Base-by-base conservation (phyloP, 108 stramenopile species). In the Discostella pseudostelligera region DNA sequence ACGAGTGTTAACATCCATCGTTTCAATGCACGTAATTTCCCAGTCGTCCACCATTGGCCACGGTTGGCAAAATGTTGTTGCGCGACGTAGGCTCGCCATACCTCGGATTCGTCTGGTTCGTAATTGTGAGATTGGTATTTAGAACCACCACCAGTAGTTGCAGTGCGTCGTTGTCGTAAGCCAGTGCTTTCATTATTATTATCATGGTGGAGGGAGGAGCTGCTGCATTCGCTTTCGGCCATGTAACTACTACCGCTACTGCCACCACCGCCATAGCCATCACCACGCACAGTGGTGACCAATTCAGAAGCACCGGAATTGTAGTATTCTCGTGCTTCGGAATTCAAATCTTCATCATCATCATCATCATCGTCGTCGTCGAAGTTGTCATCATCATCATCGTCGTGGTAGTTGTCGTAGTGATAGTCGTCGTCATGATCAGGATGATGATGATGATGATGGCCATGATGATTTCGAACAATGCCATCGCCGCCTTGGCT, bases 21-120 rank as follows among this genome's bases (percentile, higher is more conserved):
- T 57, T 90, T 90, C 7, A 95, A 43, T 20, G 89, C 72, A 5
- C 87, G 74, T 43, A 83, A 82, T 61, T 90, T 92, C 8, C 84
- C 83, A 3, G 94, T 90, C 9, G 94, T 95, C 94, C 94, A 95
- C 94, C 94, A 92, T 45, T 92, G 90, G 11, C 90, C 90, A 9
- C 94, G 87, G 59, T 95, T 95, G 14, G 62, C 57, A 71, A 88
- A 88, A 53, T 95, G 88, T 17, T 88, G 79, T 69, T 89, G 89
- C 7, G 89, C 88, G 20, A 83, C 83, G 46, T 88, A 87, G 45
- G 90, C 87, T 0, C 93, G 60, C 93, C 93, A 95, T 0, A 95
- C 88, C 54, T 95, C 93, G 42, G 72, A 76, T 65, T 95, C 93
- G 62, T 95, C 93, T 17, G 88, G 88, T 74, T 92, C 90, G 74